Evolutionary conservation across 257 asterid species (phyloP).

Genomic region (Ehretia macrophylla): DNA sequence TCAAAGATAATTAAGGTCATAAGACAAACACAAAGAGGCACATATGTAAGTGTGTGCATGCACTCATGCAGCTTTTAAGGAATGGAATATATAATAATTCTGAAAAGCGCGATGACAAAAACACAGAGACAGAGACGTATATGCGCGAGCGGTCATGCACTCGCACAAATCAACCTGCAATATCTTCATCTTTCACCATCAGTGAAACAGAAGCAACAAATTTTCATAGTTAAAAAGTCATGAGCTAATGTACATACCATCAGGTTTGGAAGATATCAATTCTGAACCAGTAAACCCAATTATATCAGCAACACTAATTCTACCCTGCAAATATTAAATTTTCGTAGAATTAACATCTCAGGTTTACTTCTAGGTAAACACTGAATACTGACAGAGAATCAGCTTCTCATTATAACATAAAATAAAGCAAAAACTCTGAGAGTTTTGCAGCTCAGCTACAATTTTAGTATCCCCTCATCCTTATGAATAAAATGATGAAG

Average conservation of each 20-base stretch:
- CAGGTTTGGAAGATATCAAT: slow-evolving; percentile 27
- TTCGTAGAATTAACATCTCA: background rate
- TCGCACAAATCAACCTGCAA: background rate
- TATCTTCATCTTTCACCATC: background rate
- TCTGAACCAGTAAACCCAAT: slow-evolving; percentile 35
- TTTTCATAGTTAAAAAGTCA: background rate
- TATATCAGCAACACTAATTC: slow-evolving; percentile 32
- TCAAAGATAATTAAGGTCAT: background rate
- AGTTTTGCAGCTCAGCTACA: too few relatives aligned
- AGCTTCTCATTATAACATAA: too few relatives aligned
- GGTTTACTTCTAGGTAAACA: background rate
- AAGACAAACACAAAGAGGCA: background rate
- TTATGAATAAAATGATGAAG: too few relatives aligned
- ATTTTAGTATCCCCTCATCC: too few relatives aligned
- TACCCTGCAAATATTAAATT: slow-evolving; percentile 21
- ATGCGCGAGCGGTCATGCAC: background rate
- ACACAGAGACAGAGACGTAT: background rate
- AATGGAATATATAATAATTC: too few relatives aligned
- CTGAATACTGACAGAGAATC: background rate
- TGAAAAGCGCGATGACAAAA: background rate
- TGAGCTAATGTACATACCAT: slow-evolving; percentile 20
- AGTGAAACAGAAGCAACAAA: background rate
- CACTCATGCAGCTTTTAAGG: too few relatives aligned
- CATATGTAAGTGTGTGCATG: background rate
- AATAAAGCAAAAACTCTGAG: too few relatives aligned